Evolutionary conservation across 306 rosid genomes (phyloP).

Genomic region (Vigna mungo): DNA sequence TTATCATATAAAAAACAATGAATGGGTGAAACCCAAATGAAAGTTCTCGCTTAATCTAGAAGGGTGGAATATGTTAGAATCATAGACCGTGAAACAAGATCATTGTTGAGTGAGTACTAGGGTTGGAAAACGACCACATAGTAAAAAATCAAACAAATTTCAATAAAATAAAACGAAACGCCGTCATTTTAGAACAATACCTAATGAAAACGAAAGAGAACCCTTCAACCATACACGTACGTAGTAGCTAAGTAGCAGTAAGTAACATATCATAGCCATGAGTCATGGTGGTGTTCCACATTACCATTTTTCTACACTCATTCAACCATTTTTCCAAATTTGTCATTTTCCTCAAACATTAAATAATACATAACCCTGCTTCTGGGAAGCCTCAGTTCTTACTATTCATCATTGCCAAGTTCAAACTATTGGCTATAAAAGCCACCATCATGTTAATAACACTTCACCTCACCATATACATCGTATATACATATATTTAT

Average conservation of each 20-base stretch:
- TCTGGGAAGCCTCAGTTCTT: constrained; percentile 6
- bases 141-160: background rate
- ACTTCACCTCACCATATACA: background rate
- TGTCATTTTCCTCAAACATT: constrained; percentile 1
- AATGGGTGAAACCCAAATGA: background rate
- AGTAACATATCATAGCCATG: background rate
- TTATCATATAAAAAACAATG: background rate
- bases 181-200: constrained; percentile 44
- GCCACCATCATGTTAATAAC: background rate
- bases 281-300: background rate
- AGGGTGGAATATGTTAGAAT: background rate
- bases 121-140: background rate
- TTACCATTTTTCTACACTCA: background rate
- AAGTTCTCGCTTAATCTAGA: background rate
- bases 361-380: constrained; percentile 9
- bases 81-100: background rate
- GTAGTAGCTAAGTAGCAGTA: background rate
- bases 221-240: background rate
- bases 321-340: background rate
- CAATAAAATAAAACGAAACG: background rate
- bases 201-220: background rate
- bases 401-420: background rate
- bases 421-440: background rate
- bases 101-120: background rate
- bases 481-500: too few species aligned